These are phyloP conservation scores for Aspergillus persii DNA, from an alignment of 2,329 filamentous ascomycete species.

Conservation along the genomic window DNA sequence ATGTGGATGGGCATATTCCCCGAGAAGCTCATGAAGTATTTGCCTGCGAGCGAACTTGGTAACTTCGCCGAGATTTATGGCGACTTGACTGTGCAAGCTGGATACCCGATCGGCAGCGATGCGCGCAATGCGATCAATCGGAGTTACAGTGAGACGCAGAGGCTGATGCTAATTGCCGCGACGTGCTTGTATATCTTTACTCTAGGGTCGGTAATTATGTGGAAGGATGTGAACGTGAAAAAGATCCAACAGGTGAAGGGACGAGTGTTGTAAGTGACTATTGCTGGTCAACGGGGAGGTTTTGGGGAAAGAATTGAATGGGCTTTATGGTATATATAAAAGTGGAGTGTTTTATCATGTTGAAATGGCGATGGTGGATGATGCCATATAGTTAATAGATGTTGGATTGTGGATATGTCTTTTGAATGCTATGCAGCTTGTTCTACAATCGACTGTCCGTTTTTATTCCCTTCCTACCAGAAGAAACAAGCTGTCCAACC, in stretches of 20 bases:
- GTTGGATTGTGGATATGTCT: background rate
- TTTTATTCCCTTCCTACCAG: background rate
- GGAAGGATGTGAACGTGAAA: slow-evolving; percentile 10
- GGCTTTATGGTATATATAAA: background rate
- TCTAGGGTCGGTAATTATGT: slow-evolving; percentile 6
- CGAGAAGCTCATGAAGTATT: slow-evolving; percentile 42
- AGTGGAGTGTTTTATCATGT: background rate
- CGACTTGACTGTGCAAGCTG: slow-evolving; percentile 24
- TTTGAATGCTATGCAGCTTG: background rate
- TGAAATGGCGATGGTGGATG: background rate
- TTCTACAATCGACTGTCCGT: background rate
- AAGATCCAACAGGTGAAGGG: slow-evolving; percentile 7
- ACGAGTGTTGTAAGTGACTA: background rate
- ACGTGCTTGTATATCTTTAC: slow-evolving; percentile 21
- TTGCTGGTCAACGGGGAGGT: background rate
- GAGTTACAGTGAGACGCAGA: slow-evolving; percentile 31
- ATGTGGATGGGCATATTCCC: slow-evolving; percentile 62
- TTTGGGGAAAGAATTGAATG: too few species aligned
- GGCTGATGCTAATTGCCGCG: slow-evolving; percentile 34
- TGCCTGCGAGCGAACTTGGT: slow-evolving; percentile 39
- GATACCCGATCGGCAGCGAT: slow-evolving; percentile 27
- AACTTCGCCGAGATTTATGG: slow-evolving; percentile 23
- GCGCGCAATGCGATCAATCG: slow-evolving; percentile 31
- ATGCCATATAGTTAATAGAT: background rate
- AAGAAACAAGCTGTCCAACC: background rate